Base-by-base conservation (phyloP, 345 rosid species). In the Salix exigua region DNA sequence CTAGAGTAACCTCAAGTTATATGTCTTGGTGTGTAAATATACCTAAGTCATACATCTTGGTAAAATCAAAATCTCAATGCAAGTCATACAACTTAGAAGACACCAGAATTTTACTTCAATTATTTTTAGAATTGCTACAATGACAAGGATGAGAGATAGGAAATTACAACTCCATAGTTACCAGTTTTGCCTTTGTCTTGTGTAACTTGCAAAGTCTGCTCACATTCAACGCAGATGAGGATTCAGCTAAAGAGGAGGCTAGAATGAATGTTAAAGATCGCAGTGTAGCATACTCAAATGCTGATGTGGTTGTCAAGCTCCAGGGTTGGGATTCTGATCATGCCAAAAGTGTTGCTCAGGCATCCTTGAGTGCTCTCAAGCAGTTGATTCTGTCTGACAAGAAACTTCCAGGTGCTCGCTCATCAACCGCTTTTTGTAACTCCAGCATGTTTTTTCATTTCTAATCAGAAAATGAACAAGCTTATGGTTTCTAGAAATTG, bases 301-400 rank as follows among this genome's bases (percentile, higher is more conserved):
- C 97, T 21, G 99, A 92, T 37, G 96, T 90, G 35, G 94, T 92
- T 60, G 92, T 95, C 58, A 95, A 91, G 90, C 89, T 94, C 79
- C 92, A 88, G 75, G 93, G 99, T 53, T 91, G 97, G 97, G 90
- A 88, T 76, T 80, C 85, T 0, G 87, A 85, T 68, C 89, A 92
- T 77, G 92, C 93, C 58, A 91, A 92, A 79, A 87, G 87, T 44
- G 91, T 90, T 60, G 97, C 95, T 63, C 97, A 91, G 79, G 95
- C 97, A 51, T 88, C 94, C n/a, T 76, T 92, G 77, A 91, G 94
- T 81, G 97, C 95, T 48, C 95, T 94, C 73, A 91, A 94, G 84
- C 93, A 75, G 63, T 82, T 92, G 63, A 84, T 94, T 74, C 78
- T 90, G 44, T 84, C 97, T 0, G 97, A 94, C 88, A 89, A 87